Percentiles rank a stretch among this genome's conserved stretches.
phyloP scores from a whole-genome alignment of 441 rosid genomes.

The Erodium moschatum region DNA sequence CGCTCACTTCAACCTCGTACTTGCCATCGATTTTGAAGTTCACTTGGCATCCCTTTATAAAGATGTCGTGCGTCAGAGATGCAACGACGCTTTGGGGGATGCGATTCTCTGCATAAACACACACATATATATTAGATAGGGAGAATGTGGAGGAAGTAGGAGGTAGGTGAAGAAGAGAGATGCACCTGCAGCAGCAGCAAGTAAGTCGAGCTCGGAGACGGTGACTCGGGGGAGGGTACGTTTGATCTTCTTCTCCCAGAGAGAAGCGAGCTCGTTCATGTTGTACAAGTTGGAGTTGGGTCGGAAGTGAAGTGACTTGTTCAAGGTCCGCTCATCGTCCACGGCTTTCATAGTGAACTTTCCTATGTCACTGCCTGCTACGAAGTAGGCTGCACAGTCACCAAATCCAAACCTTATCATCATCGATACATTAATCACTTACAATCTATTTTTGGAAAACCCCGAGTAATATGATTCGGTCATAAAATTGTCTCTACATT shows the following conservation, averaged over 20 bases:
- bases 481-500: too few relatives aligned
- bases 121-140: too few relatives aligned
- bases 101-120: constrained; percentile 26
- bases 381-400: constrained; percentile 32
- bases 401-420: too few relatives aligned
- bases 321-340: constrained; percentile 33
- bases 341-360: constrained; percentile 37
- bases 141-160: too few relatives aligned
- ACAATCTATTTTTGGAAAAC: too few relatives aligned
- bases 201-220: constrained; percentile 28
- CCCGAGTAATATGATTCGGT: too few relatives aligned
- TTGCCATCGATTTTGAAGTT: constrained; percentile 28
- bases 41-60: constrained; percentile 39
- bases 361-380: constrained; percentile 42
- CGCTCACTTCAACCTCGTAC: constrained; percentile 22
- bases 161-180: too few relatives aligned
- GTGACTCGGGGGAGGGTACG: constrained; percentile 31
- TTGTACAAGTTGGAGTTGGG: constrained; percentile 30
- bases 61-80: constrained; percentile 42
- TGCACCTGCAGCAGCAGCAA: constrained; percentile 20
- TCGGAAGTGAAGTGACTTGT: constrained; percentile 35
- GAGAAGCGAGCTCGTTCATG: constrained; percentile 41
- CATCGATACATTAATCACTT: too few relatives aligned
- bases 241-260: constrained; percentile 40
- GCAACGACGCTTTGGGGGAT: constrained; percentile 38